Conservation (phyloP, 805 yeast genomes). For the Candida ovalis region DNA sequence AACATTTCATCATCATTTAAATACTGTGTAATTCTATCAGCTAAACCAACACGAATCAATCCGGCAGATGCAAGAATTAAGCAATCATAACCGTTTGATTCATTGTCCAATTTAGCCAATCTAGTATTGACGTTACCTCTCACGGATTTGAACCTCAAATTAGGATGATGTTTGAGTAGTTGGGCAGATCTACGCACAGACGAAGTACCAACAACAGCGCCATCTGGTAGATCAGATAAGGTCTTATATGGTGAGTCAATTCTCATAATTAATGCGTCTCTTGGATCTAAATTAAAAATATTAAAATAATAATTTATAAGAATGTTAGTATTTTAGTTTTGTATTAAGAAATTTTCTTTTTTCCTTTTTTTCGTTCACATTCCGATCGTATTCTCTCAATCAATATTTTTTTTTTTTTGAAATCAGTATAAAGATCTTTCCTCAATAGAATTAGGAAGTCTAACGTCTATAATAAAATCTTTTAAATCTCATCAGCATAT, state of each 20-base stretch:
- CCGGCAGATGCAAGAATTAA: constrained; percentile 93
- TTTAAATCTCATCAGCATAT: constrained; percentile 24
- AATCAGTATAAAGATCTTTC: constrained; percentile 23
- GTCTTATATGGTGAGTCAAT: constrained; percentile 56
- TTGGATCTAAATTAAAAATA: constrained; percentile 53
- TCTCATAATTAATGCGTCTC: constrained; percentile 86
- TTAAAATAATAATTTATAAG: background rate
- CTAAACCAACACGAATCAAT: constrained; percentile 65
- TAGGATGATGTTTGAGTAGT: constrained; percentile 72
- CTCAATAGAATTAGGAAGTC: constrained; percentile 35
- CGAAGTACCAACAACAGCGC: constrained; percentile 89
- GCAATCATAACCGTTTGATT: constrained; percentile 54
- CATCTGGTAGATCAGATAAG: constrained; percentile 74
- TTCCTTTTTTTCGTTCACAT: background rate
- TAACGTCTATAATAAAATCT: constrained; percentile 32
- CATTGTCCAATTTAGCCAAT: constrained; percentile 72
- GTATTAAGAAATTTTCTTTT: background rate
- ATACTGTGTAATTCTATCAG: constrained; percentile 68
- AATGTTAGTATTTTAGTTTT: constrained; percentile 2
- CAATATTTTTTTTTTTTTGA: background rate
- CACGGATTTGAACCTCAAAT: constrained; percentile 73
- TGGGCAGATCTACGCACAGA: constrained; percentile 94
- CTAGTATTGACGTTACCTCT: constrained; percentile 86
- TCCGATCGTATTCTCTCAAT: background rate
- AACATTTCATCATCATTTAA: constrained; percentile 78